Base-by-base conservation (phyloP, 139 green algal species). In the Edaphochlamys debaryana region DNA sequence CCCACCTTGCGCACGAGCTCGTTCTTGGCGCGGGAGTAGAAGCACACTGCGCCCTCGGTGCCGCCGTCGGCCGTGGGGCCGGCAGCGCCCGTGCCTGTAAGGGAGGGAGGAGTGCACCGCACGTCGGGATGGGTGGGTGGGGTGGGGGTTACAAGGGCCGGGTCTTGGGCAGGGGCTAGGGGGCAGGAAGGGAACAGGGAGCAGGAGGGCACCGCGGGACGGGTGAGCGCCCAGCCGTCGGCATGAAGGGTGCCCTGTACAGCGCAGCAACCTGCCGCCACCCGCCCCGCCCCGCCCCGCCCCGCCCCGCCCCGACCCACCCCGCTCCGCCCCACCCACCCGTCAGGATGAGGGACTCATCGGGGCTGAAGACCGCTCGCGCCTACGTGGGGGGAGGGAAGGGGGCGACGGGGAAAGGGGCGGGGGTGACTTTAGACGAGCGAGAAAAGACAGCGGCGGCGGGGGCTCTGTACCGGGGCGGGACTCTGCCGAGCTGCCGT, bases 361-460 rank as follows among this genome's bases (percentile, higher is more conserved):
- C 93, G 4, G 96, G 96, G 79, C 93, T 97, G 84, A 96, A 98
- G 67, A 90, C 93, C 69, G 60, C 70, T 27, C 89, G 92, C 17
- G 92, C 95, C 54, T 70, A 93, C 41, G 45, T 54, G 45, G 45
- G 45, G 11, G 45, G 11, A 54, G 11, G 45, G 45, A 9, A 54
- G 45, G 9, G 45, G n/a, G n/a, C n/a, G n/a, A n/a, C n/a, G n/a
- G n/a, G n/a, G n/a, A n/a, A n/a, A n/a, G n/a, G n/a, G n/a, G n/a
- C n/a, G n/a, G n/a, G n/a, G n/a, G n/a, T n/a, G n/a, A n/a, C n/a
- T n/a, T n/a, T n/a, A n/a, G n/a, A n/a, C n/a, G n/a, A n/a, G n/a
- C n/a, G n/a, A n/a, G n/a, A n/a, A n/a, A n/a, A n/a, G n/a, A n/a
- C n/a, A n/a, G n/a, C n/a, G n/a, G n/a, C n/a, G n/a, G n/a, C n/a